These are phyloP conservation scores for Nyctanthes arbortristis DNA, from an alignment of 257 asterid species.

Conservation along the genomic window DNA sequence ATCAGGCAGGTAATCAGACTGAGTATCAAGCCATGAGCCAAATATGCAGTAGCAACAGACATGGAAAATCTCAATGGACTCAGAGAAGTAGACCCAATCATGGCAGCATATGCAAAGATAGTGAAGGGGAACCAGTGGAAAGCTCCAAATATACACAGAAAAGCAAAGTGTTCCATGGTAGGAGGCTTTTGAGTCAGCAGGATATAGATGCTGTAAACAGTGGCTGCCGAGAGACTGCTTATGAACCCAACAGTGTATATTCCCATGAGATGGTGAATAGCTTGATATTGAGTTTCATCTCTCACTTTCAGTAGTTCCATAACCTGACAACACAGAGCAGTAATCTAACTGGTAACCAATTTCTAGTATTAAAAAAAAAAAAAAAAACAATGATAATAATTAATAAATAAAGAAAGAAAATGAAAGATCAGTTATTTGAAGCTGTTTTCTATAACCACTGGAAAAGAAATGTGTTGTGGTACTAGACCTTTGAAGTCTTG, in stretches of 20 bases:
- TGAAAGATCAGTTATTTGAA: background rate
- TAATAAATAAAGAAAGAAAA: background rate
- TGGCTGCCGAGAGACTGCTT: slow-evolving; percentile 63
- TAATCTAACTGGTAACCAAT: background rate
- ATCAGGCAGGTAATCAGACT: slow-evolving; percentile 45
- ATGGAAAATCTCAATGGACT: slow-evolving; percentile 47
- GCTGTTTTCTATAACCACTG: background rate
- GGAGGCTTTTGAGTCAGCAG: slow-evolving; percentile 35
- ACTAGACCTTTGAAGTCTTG: background rate
- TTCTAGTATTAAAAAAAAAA: background rate
- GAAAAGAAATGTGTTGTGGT: background rate
- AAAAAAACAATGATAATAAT: too few relatives aligned
- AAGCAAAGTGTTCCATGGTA: slow-evolving; percentile 46
- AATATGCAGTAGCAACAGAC: slow-evolving; percentile 50
- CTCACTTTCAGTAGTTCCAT: slow-evolving; percentile 22
- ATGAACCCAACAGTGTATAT: slow-evolving; percentile 59
- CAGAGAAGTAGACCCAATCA: slow-evolving; percentile 31
- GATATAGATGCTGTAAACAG: slow-evolving; percentile 44
- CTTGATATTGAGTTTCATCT: slow-evolving; percentile 22
- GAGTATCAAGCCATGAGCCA: slow-evolving; percentile 62
- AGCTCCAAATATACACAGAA: slow-evolving; percentile 64
- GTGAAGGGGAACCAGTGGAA: slow-evolving; percentile 85
- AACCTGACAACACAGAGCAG: slow-evolving; percentile 35
- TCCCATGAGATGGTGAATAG: slow-evolving; percentile 57
- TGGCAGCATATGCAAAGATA: slow-evolving; percentile 44